Base-by-base conservation (phyloP, 768 basidiomycete genomes). In the Boletus eberwhitei region DNA sequence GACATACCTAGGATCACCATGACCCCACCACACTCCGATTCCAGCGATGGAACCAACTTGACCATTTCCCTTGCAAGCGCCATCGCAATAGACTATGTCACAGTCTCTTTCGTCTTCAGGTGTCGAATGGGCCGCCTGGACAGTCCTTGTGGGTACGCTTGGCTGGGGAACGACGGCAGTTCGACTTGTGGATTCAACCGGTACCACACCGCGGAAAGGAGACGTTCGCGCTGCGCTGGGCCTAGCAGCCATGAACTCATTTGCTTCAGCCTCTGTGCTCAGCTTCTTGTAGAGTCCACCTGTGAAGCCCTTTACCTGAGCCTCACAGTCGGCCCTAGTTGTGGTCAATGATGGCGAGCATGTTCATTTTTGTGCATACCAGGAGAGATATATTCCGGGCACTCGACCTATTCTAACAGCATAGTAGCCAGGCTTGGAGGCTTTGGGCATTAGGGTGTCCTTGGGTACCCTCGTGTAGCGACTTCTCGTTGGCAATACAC, bases 11-110 rank as follows among this genome's bases (percentile, higher is more conserved):
- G 80, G 68, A 69, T 93, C 88, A 54, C 77, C 65, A 11, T 66
- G 71, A 0, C 87, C 90, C 90, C 90, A 98, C 84, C 86, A 98
- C 1, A 98, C 90, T 0, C 95, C 95, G 40, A 93, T 72, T 1
- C 95, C 95, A 1, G 92, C 95, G 39, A 80, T 59, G 0, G 88
- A 79, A 1, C 79, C 82, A 3, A 29, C 31, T 64, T 84, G 72
- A 0, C 95, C 95, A 65, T 98, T 98, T 2, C 86, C 83, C 63
- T 81, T 83, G 59, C 92, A 93, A 7, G 93, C 88, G 12, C 95
- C 95, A 69, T 98, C 95, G 19, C 80, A 86, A 62, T 91, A 96
- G 1, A 93, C 93, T 13, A 88, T 73, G 39, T 74, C 68, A 60
- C 68, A 73, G 4, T 64, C 66, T 3, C 37, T 47, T 52, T 69